These are phyloP conservation scores for Herpetomonas muscarum DNA, from an alignment of 208 protist genomes.

Conservation along the genomic window DNA sequence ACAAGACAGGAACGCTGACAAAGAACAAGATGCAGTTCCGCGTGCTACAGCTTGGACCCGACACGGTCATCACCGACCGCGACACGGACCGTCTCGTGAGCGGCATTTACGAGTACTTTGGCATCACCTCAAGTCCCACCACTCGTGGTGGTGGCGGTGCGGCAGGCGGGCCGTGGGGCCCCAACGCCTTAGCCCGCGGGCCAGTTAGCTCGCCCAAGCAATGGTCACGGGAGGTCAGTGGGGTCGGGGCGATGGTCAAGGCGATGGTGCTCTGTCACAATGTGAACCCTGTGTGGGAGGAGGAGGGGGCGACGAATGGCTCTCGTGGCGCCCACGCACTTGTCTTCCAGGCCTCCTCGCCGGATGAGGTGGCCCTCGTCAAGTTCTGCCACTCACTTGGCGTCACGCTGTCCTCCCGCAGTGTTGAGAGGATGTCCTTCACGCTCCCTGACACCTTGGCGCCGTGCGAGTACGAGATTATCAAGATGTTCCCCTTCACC, in stretches of 20 bases:
- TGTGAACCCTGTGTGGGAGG: constrained; percentile 93
- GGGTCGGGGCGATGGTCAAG: constrained; percentile 71
- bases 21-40: constrained; percentile 95
- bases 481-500: constrained; percentile 98
- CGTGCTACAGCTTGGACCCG: constrained; percentile 39
- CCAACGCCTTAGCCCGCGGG: constrained; percentile 4
- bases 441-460: constrained; percentile 26
- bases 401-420: constrained; percentile 51
- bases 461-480: constrained; percentile 83
- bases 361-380: constrained; percentile 96
- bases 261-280: constrained; percentile 96
- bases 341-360: constrained; percentile 90
- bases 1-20: constrained; percentile 99
- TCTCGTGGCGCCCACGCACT: constrained; percentile 1
- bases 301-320: constrained; percentile 15
- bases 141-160: neutral
- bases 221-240: constrained; percentile 35
- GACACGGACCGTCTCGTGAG: constrained; percentile 41
- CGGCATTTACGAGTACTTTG: constrained; percentile 32
- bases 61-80: constrained; percentile 47
- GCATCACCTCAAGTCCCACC: neutral
- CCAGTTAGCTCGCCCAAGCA: constrained; percentile 14
- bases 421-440: constrained; percentile 44
- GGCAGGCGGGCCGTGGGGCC: neutral
- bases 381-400: constrained; percentile 90